Percentiles rank a stretch among this genome's conserved stretches.
phyloP scores from a whole-genome alignment of 345 rosid species.

The Syzygium aqueum region DNA sequence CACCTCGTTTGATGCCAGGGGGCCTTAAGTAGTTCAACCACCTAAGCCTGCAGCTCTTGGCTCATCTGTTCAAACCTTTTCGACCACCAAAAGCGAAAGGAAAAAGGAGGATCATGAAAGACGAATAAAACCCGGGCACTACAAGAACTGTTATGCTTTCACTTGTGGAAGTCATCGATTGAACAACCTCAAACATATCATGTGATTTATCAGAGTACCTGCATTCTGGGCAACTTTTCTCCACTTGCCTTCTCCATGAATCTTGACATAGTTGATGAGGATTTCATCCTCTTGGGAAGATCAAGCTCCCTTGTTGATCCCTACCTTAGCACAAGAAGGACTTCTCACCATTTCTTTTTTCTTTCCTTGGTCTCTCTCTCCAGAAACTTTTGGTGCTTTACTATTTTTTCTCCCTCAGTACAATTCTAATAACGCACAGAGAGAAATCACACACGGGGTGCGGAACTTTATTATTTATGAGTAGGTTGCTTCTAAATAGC shows the following conservation, averaged over 20 bases:
- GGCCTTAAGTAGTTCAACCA: conserved; percentile 33
- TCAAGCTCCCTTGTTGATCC: conserved; percentile 5
- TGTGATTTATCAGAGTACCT: neutral
- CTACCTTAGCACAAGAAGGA: neutral
- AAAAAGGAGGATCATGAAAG: neutral
- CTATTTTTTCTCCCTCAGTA: neutral
- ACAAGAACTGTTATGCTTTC: neutral
- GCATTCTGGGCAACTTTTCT: neutral
- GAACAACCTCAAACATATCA: neutral
- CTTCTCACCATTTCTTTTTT: neutral
- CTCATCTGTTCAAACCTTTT: conserved; percentile 28
- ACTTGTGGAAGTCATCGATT: neutral
- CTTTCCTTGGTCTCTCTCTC: neutral
- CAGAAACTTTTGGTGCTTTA: neutral
- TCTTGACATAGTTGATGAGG: neutral
- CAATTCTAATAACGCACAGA: neutral
- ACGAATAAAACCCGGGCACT: neutral
- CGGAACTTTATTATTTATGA: neutral
- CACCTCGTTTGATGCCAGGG: conserved; percentile 31
- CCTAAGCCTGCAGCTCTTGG: conserved; percentile 32
- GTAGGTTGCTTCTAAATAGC: neutral
- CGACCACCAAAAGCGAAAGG: neutral
- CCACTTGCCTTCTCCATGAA: conserved; percentile 1
- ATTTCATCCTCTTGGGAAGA: conserved; percentile 3
- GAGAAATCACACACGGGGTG: neutral